Evolutionary conservation across 192 early-diverging fungal species (phyloP), one percentile per base, ranked within the genome.

Genomic region (Phlyctochytrium bullatum): DNA sequence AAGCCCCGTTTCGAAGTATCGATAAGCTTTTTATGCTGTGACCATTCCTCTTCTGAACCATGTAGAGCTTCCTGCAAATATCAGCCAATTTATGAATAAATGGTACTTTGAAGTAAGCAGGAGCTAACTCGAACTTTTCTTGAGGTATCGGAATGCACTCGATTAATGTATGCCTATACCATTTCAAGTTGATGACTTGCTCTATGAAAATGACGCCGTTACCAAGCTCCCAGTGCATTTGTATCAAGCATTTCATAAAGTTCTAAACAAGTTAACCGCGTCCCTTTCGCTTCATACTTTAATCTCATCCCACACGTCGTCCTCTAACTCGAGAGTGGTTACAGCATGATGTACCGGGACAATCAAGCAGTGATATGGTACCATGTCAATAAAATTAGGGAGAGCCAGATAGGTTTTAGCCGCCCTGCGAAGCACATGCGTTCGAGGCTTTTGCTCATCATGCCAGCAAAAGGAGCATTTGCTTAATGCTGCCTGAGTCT

Each of bases 281-380:
- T 25, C 2, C 3, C 2, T 14, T 2, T 16, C 62, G 6, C 20
- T 59, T 3, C 28, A 66, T 84, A 89, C 88, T 78, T 85, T 68
- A 33, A 99, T 93, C 73, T 99, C 97, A 53, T 90, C 90, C 95
- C 95, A 97, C 14, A 80, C 81, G 66, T 92, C 92, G 61, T 99
- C 94, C 53, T 96, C 93, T 53, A 88, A 90, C 67, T 92, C 89
- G 32, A 99, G 75, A 14, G 89, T 92, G 3, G 91, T 89, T 0
- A 86, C 68, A 31, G 86, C 80, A 66, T 99, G 97, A 60, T 95
- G 87, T 14, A 92, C 65, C 17, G 97, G 97, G 3, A 94, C 91
- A 70, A 99, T 97, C 47, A 91, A 72, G 78, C 94, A 96, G 59
- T 98, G 95, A 0, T 89, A 91, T 1, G 88, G 87, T 24, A 86